Evolutionary conservation across 768 basidiomycete genomes (phyloP), one percentile per base, ranked within the genome.

Genomic region (Obba rivulosa): DNA sequence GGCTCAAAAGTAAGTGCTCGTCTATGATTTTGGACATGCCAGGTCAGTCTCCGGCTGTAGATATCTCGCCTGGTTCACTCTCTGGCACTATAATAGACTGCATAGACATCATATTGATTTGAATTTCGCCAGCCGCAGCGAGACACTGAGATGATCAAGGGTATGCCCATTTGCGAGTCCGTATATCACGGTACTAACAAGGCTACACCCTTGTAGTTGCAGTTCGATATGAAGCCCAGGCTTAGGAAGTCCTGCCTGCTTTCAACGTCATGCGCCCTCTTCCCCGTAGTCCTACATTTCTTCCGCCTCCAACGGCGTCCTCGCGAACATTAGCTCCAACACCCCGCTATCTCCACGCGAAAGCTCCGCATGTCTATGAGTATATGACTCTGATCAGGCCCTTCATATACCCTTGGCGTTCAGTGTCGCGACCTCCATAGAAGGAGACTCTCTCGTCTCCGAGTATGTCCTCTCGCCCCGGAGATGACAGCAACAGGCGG

Each of bases 381-480:
- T 93, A 93, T 0, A 62, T 77, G 21, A 73, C 76, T 2, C 76
- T 98, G 1, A 79, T 81, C 1, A 70, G 77, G 2, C 75, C 96
- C 9, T 76, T 97, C 17, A 21, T 97, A 98, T 66, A 97, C 95
- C 4, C 81, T 95, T 45, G 95, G 95, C 4, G 91, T 97, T 51
- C 95, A 95, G 65, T 96, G 89, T 56, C 85, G 83, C 39, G 93
- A 94, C 0, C 77, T 98, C 65, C 87, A 89, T 66, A 83, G 87
- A 65, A 84, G 90, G 52, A 83, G 89, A 54, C 72, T 75, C 25
- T 99, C n/a, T 98, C 59, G 84, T 83, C 7, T 78, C 87, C 0
- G 85, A 91, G 58, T 88, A 97, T 58, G 78, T 97, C 62, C 93
- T 99, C 65, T 95, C 92, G 5, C 77, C 7, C 94, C 92, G 0